These are phyloP conservation scores for Verticillium dahliae DNA, from an alignment of 2,329 filamentous ascomycete genomes.

Conservation along the genomic window DNA sequence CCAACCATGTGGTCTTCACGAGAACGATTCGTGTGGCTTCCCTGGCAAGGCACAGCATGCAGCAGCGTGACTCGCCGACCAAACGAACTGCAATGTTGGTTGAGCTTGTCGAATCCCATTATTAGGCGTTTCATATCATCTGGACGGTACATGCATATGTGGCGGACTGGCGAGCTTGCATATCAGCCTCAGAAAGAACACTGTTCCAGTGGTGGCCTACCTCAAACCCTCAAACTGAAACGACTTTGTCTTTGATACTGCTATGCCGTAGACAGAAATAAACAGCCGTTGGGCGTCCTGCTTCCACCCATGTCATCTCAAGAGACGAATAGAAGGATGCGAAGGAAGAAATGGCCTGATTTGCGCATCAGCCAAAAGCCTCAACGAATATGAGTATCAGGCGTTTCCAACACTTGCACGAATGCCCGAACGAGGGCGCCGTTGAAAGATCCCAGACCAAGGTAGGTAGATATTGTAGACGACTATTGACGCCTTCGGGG, in stretches of 20 bases:
- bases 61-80: not conserved
- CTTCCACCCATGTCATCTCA: no score
- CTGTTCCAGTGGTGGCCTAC: not conserved
- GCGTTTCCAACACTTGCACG: no score
- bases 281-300: not conserved
- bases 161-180: not conserved
- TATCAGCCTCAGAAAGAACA: not conserved
- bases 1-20: not conserved
- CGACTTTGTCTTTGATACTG: not conserved
- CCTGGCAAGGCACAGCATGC: not conserved
- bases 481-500: no score
- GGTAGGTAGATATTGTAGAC: no score
- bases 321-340: no score
- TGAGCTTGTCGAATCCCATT: not conserved
- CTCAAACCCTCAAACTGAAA: not conserved
- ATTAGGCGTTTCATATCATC: not conserved
- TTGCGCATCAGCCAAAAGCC: no score
- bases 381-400: no score
- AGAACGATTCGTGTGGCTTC: not conserved
- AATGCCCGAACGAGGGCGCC: no score
- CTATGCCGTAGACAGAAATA: not conserved
- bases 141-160: not conserved
- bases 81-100: not conserved
- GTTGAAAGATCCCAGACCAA: no score
- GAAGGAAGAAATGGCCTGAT: no score